Base-by-base conservation (phyloP, 2,329 filamentous ascomycete species). In the Claviceps cyperi region DNA sequence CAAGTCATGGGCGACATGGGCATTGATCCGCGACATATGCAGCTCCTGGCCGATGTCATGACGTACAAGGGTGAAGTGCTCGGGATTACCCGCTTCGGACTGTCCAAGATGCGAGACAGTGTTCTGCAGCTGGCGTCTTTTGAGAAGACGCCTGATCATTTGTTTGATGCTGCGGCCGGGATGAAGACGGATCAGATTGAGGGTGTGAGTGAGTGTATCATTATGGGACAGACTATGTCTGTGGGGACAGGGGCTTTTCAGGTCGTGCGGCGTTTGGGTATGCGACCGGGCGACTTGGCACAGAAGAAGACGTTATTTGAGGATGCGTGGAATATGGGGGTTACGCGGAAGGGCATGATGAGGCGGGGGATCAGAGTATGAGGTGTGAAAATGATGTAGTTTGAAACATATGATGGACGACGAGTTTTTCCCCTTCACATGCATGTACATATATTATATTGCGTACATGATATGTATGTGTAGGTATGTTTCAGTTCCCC, bases 11-110 rank as follows among this genome's bases (percentile, higher is more conserved):
- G 80, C 37, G 81, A 84, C 64, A 96, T 98, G 89, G 82, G 80
- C 66, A 97, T 98, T 60, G 92, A 98, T 67, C 91, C 90, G 43
- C 86, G 92, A 50, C 92, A 98, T 70, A 97, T 98, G 89, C 85
- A 96, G 64, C 77, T 98, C 17, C 79, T 98, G 1, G 91, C 92
- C 11, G 92, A 98, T 61, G 90, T 96, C 49, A 98, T 98, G 92
- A 97, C 92, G 1, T 97, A 91, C 76, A 97, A 96, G 71, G 92
- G 92, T 47, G 91, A 97, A 58, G 86, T 98, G 0, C 77, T 96
- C 17, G 92, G 92, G 48, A 98, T 98, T 63, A 98, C 92, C 2
- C 84, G 92, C 35, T 97, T 97, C 66, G 92, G 92, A 48, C 75
- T 98, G 24, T 86, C 89, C 51, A 98, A 97, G 74, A 97, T 95